Conservation (phyloP, 2,329 filamentous ascomycete species). For the Aspergillus sp. region DNA sequence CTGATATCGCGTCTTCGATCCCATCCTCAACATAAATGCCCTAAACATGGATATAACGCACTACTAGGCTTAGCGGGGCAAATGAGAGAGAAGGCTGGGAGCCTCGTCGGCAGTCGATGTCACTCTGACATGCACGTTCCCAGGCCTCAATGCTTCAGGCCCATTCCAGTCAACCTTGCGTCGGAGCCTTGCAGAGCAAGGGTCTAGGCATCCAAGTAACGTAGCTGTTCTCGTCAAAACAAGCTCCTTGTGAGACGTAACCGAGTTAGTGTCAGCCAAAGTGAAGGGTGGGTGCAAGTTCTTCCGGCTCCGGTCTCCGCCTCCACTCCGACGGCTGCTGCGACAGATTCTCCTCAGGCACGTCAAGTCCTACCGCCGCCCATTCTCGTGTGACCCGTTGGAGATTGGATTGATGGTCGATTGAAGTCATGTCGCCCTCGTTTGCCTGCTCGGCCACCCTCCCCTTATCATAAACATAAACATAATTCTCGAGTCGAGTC, state of each 20-base stretch:
- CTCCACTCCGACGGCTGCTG: constrained; percentile 5
- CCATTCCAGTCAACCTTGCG: background rate
- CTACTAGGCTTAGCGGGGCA: background rate
- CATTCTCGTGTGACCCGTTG: background rate
- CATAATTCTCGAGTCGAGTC: constrained; percentile 1
- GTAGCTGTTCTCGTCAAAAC: background rate
- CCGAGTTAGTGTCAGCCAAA: background rate
- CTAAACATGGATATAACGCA: background rate
- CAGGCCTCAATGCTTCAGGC: background rate
- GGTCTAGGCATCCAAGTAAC: background rate
- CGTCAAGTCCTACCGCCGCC: background rate
- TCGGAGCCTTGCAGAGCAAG: background rate
- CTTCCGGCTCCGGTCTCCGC: constrained; percentile 20
- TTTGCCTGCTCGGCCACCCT: constrained; percentile 14
- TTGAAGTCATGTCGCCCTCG: constrained; percentile 20
- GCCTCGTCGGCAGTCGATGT: background rate
- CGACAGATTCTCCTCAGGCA: constrained; percentile 7
- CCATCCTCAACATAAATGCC: background rate
- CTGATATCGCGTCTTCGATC: constrained; percentile 42
- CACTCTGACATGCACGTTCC: background rate
- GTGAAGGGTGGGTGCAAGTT: constrained; percentile 4
- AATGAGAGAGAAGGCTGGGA: background rate
- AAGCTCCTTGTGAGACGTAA: background rate
- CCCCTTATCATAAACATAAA: constrained; percentile 15
- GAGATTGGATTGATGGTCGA: constrained; percentile 18